These are phyloP conservation scores for Talaromyces wortmannii DNA, from an alignment of 495 filamentous ascomycete species.

Conservation along the genomic window DNA sequence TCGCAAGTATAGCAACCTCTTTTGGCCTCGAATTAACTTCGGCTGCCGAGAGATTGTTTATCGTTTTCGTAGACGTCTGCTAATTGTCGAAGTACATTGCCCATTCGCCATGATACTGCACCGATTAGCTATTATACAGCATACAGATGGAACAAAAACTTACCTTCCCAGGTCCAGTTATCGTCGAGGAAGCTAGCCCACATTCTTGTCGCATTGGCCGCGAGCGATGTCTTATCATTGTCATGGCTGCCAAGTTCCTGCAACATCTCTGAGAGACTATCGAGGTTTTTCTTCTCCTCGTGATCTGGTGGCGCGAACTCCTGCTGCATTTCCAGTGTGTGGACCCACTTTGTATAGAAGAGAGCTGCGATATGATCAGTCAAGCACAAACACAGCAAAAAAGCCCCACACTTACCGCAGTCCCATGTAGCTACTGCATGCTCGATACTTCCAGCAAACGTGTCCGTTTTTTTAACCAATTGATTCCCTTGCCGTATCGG, in stretches of 20 bases:
- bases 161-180: constrained; percentile 4
- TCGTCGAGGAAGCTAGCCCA: constrained; percentile 1
- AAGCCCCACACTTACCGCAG: neutral
- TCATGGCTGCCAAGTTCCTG: neutral
- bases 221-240: neutral
- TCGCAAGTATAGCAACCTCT: neutral
- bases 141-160: neutral
- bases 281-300: constrained; percentile 4
- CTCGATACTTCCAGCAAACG: neutral
- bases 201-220: neutral
- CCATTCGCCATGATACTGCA: constrained; percentile 3
- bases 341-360: constrained; percentile 6
- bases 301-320: neutral
- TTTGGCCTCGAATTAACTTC: neutral
- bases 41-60: neutral
- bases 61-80: constrained; percentile 3
- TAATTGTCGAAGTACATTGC: constrained; percentile 4
- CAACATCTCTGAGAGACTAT: neutral
- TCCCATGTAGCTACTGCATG: constrained; percentile 5
- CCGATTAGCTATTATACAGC: neutral
- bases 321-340: neutral
- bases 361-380: constrained; percentile 1
- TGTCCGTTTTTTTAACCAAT: neutral
- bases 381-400: neutral
- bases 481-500: neutral